Evolutionary conservation across 2,329 filamentous ascomycete genomes (phyloP).

Genomic region (Exophiala sp.): DNA sequence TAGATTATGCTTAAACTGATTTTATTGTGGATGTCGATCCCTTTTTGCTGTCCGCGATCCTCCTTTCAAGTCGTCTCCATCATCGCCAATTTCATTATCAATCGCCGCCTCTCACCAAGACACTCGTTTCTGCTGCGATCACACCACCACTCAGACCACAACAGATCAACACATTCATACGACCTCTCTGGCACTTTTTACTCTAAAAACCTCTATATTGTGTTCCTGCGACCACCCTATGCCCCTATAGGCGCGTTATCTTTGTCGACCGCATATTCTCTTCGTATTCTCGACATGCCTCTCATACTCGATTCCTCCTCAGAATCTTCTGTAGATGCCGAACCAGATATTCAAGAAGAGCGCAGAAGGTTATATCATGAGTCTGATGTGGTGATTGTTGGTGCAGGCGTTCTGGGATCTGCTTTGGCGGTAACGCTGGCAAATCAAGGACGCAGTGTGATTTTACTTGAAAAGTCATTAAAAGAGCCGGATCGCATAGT

Average conservation of each 20-base stretch:
- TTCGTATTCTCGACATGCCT: slow-evolving; percentile 21
- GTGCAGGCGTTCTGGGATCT: slow-evolving; percentile 86
- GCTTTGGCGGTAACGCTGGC: slow-evolving; percentile 80
- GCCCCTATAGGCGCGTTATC: slow-evolving; percentile 3
- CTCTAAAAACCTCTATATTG: neutral
- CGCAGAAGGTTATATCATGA: slow-evolving; percentile 56
- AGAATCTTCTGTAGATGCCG: slow-evolving; percentile 24
- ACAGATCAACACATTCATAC: neutral
- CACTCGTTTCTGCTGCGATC: slow-evolving; percentile 25
- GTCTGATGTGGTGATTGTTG: slow-evolving; percentile 84
- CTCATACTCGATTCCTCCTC: slow-evolving; percentile 30
- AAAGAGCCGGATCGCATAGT: slow-evolving; percentile 95
- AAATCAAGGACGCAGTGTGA: slow-evolving; percentile 83
- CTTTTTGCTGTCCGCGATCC: neutral
- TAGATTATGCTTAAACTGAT: neutral
- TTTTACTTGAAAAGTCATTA: slow-evolving; percentile 83
- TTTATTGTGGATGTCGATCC: neutral
- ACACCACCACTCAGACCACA: slow-evolving; percentile 57
- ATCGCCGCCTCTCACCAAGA: neutral
- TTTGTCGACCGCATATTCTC: neutral
- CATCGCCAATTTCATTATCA: neutral
- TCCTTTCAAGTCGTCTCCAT: neutral
- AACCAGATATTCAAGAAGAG: slow-evolving; percentile 35
- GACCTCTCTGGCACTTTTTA: neutral
- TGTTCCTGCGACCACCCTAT: slow-evolving; percentile 2